Conservation (phyloP, 1,284 basidiomycete species). For the Anthracocystis walkeri region DNA sequence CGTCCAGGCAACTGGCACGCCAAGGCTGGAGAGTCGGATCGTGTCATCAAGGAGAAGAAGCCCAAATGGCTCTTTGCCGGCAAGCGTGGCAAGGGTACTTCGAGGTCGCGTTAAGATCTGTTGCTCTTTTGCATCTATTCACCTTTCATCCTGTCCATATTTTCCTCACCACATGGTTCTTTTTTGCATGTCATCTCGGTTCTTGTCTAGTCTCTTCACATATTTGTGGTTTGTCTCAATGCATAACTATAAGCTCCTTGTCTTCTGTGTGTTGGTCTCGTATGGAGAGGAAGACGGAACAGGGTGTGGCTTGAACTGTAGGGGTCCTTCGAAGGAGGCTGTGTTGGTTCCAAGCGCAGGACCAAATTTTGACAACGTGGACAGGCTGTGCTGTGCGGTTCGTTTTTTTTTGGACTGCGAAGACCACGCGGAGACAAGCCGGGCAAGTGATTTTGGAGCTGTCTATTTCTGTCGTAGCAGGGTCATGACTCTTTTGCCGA, state of each 20-base stretch:
- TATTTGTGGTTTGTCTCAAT: slow-evolving; percentile 16
- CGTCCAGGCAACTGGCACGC: slow-evolving; percentile 63
- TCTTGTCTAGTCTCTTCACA: neutral
- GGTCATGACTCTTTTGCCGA: slow-evolving; percentile 1
- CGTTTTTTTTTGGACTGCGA: neutral
- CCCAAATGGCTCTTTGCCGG: slow-evolving; percentile 68
- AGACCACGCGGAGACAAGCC: slow-evolving; percentile 3
- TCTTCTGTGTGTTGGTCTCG: neutral
- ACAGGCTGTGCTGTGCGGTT: slow-evolving; percentile 3
- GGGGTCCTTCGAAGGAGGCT: neutral
- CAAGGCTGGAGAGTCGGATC: slow-evolving; percentile 66
- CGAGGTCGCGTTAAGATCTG: slow-evolving; percentile 51
- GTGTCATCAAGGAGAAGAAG: slow-evolving; percentile 65
- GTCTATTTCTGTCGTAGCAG: neutral
- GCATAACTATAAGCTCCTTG: slow-evolving; percentile 13
- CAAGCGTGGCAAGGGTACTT: slow-evolving; percentile 66
- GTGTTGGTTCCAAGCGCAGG: neutral
- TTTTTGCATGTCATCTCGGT: slow-evolving; percentile 22
- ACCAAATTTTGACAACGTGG: slow-evolving; percentile 3
- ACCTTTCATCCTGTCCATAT: neutral
- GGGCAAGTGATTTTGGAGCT: neutral
- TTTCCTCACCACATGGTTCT: slow-evolving; percentile 1
- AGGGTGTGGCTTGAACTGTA: neutral
- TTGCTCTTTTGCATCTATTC: slow-evolving; percentile 1
- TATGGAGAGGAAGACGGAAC: neutral